These are phyloP conservation scores for Ochetophila trinervis DNA, from an alignment of 306 rosid species.

Conservation along the genomic window DNA sequence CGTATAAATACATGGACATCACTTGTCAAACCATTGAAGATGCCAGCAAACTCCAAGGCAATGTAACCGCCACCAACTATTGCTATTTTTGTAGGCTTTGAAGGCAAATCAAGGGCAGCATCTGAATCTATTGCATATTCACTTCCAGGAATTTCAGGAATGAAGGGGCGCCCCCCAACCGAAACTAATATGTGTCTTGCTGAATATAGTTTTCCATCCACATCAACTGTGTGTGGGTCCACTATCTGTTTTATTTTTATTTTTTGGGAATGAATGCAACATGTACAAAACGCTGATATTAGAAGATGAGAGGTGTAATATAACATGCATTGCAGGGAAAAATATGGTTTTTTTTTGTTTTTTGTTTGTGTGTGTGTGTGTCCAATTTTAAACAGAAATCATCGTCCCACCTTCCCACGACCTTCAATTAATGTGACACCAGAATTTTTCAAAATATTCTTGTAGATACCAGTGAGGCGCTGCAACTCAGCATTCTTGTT, in stretches of 20 bases:
- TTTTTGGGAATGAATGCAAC: slow-evolving; percentile 15
- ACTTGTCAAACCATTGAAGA: slow-evolving; percentile 73
- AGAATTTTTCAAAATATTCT: slow-evolving; percentile 60
- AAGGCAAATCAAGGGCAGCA: slow-evolving; percentile 92
- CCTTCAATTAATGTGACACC: slow-evolving; percentile 82
- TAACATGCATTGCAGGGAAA: background rate
- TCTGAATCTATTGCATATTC: slow-evolving; percentile 90
- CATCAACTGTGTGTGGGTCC: slow-evolving; percentile 81
- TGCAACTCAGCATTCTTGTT: slow-evolving; percentile 97
- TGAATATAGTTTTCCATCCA: slow-evolving; percentile 79
- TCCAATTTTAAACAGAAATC: slow-evolving; percentile 7
- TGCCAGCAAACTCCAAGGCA: slow-evolving; percentile 97
- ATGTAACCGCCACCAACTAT: slow-evolving; percentile 99
- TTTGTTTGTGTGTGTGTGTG: too few relatives aligned
- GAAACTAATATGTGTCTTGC: slow-evolving; percentile 81
- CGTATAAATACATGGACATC: slow-evolving; percentile 86
- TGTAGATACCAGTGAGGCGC: slow-evolving; percentile 86
- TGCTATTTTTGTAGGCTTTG: slow-evolving; percentile 85
- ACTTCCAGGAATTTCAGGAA: slow-evolving; percentile 88
- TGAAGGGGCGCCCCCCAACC: slow-evolving; percentile 90
- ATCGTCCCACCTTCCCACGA: slow-evolving; percentile 73
- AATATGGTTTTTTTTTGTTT: background rate
- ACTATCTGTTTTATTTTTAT: slow-evolving; percentile 56
- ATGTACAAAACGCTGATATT: background rate
- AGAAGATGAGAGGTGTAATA: background rate